Base-by-base conservation (phyloP, 768 basidiomycete species). In the Rhodosporidiobolus sp. region DNA sequence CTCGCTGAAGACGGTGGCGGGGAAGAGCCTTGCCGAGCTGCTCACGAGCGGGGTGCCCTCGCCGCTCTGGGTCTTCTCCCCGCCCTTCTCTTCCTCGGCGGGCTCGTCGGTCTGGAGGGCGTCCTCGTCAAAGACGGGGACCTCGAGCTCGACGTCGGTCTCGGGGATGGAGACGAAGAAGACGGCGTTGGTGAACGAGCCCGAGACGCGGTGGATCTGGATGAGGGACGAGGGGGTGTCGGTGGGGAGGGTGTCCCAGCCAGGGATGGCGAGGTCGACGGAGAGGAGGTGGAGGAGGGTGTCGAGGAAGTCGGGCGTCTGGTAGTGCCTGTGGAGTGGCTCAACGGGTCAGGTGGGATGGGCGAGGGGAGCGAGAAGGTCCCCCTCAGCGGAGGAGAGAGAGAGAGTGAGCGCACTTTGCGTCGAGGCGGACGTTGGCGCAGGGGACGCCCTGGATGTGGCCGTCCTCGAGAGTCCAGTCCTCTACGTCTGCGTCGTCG, bases 161-260 rank as follows among this genome's bases (percentile, higher is more conserved):
- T 79, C 77, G 43, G 82, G 87, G 78, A 80, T 92, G 17, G 94
- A 91, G 65, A 97, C 89, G 82, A 98, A 99, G 83, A 92, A 98
- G 66, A 99, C 93, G 66, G 91, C 90, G 81, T 99, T 99, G 53
- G 95, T 99, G 74, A 97, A 82, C 19, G 92, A 89, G 16, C 95
- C 94, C 12, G 94, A 92, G 32, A 94, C 89, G 79, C 90, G 94
- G 79, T 71, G 72, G 30, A 76, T 66, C 38, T 73, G 72, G 67
- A 72, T 50, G 53, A 76, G 63, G 2, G 69, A 65, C 22, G 70
- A 38, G 2, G 69, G 65, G 43, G 65, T 57, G 65, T 67, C 70
- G 62, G 22, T 6, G 1, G 72, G 70, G 32, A 78, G 68, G 49
- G 55, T 30, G 16, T 65, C 22, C 78, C 78, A 79, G 34, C 76